Evolutionary conservation across 2,329 filamentous ascomycete species (phyloP), one percentile per base, ranked within the genome.

Genomic region (Xylariaceae sp.): DNA sequence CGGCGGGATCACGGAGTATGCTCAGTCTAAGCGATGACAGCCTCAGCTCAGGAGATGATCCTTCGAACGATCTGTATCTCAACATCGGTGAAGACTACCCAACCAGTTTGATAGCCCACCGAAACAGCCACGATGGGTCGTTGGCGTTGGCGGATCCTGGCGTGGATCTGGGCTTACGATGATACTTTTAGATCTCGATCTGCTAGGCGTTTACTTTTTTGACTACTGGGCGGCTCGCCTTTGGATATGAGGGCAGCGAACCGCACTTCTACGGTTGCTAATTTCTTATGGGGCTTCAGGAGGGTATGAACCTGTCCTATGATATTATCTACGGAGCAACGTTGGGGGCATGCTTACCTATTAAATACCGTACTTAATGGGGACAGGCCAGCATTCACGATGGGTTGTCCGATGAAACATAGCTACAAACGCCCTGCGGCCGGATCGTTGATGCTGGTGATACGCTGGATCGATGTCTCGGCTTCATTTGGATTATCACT

Each of bases 21-120:
- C 70, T 80, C 16, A 82, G 79, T 63, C 68, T 81, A 44, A 82
- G 80, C 57, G 80, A 83, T 49, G 80, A 83, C 60, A 81, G 79
- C 63, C 68, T 83, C 41, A 80, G 79, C 67, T 80, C 79, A 0
- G 74, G 72, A 1, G 80, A 83, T 44, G 80, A 83, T 45, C 67
- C 76, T 3, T 68, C 76, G 5, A 73, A 72, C 29, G 74, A 80
- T 50, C 60, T 80, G 50, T 73, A 76, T 18, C 63, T 79, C 12
- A 70, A 71, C 49, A 70, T 76, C 42, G 68, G 68, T 30, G 70
- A 74, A 18, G 72, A 74, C 45, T 73, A 70, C 49, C 65, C 67
- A 49, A 67, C 56, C 49, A 63, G 63, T 32, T 51, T 51, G 47
- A 34, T 55, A n/a, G 22, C 40, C 13, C 52, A 46, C 22, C 56